Evolutionary conservation across 2,329 filamentous ascomycete species (phyloP), one percentile per base, ranked within the genome.

Genomic region (Fusarium beomiforme): DNA sequence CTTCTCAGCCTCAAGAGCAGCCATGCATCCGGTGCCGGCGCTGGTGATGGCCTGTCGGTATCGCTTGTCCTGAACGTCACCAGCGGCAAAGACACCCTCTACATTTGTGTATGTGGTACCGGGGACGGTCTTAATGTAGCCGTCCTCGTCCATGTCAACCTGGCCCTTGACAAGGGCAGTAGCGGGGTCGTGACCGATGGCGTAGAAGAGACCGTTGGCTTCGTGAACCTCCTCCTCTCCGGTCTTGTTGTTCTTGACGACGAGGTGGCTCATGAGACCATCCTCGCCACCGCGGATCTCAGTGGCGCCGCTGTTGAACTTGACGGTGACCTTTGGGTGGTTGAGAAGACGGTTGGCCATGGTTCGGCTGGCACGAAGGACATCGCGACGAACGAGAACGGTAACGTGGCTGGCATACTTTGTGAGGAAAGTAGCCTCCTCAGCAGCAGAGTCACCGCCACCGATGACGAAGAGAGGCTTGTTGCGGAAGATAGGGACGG

Each of bases 21-120:
- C 96, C 85, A 98, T 92, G 83, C 96, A 99, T 71, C 96, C 96
- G 67, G 95, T 94, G 67, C 94, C 95, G 76, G 96, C 96, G 84
- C 95, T 98, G 72, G 96, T 99, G 74, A 99, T 97, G 49, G 96
- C 96, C 85, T 99, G 96, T 80, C 96, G 90, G 83, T 99, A 99
- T 79, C 92, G 90, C 91, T 98, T 99, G 81, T 99, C 97, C 86
- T 99, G 96, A 13, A 99, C 97, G 80, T 99, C 96, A 71, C 96
- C 96, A 13, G 95, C 96, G 39, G 96, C 96, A 79, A 98, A 99
- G 23, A 99, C 94, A 81, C 96, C 96, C 79, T 94, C 90, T 9
- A 98, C 83, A 82, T 90, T 97, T 50, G 96, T 99, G 78, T 92
- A 87, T 64, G 94, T 94, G 47, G 94, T 95, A 61, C 96, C 97